Percentiles rank a stretch among this genome's conserved stretches.
These are phyloP conservation scores for Vitis hybrid DNA, from an alignment of 177 flowering plant species.

Conservation along the genomic window DNA sequence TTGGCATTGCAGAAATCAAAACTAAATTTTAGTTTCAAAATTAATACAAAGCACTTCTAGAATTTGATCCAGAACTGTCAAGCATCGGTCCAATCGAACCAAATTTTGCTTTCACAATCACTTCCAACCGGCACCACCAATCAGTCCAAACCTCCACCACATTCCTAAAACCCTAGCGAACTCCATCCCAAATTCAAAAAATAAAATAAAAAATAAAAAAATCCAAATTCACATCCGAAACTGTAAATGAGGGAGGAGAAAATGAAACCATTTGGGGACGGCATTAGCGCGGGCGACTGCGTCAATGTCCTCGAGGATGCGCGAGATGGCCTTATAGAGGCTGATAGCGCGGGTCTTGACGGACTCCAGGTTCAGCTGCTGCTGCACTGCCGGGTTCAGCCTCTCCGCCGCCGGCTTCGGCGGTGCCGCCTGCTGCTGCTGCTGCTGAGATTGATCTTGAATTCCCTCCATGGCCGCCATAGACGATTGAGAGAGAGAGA, in stretches of 20 bases:
- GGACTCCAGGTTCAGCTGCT: constrained; percentile 76
- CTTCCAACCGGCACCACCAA: too few relatives aligned
- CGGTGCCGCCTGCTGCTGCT: constrained; percentile 17
- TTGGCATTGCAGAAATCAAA: too few relatives aligned
- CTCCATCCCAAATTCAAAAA: too few relatives aligned
- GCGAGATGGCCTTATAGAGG: constrained; percentile 83
- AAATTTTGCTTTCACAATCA: too few relatives aligned
- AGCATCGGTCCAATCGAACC: too few relatives aligned
- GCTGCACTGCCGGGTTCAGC: constrained; percentile 70
- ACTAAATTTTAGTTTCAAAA: too few relatives aligned
- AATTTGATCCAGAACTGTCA: too few relatives aligned
- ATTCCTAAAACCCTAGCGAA: too few relatives aligned
- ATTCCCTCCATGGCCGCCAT: constrained; percentile 24
- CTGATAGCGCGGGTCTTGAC: constrained; percentile 78
- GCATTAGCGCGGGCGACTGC: constrained; percentile 66
- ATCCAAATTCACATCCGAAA: not conserved
- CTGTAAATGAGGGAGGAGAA: not conserved
- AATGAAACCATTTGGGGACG: constrained; percentile 74
- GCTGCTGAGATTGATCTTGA: constrained; percentile 20
- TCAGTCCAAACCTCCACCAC: too few relatives aligned
- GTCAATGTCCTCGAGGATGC: constrained; percentile 84
- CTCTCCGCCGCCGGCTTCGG: constrained; percentile 44
- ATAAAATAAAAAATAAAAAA: not conserved
- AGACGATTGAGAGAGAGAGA: not conserved
- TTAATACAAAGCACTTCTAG: too few relatives aligned